A percentile compares a stretch with the other conserved stretches of the same genome.
Evolutionary conservation across 148 eudicot species (phyloP).

Genomic region (Rhododendron molle): DNA sequence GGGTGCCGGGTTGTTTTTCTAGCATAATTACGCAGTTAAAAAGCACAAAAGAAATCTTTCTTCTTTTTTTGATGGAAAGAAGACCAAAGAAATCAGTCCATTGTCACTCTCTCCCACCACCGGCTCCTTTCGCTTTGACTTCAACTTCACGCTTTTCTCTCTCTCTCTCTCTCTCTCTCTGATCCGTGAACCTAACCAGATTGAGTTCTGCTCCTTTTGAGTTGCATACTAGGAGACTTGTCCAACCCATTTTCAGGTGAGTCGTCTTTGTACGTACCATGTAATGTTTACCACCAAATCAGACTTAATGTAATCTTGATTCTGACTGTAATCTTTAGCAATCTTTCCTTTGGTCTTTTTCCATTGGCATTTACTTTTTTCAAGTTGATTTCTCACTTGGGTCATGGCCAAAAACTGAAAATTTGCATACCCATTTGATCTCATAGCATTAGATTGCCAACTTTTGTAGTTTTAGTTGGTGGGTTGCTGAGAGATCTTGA

Average conservation of each 20-base stretch:
- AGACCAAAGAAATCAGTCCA: not conserved
- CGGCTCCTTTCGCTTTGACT: conserved; percentile 11
- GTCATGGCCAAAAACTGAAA: not conserved
- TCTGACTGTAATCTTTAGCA: not conserved
- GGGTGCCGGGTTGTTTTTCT: not conserved
- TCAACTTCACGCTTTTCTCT: conserved; percentile 7
- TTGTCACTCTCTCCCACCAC: not conserved
- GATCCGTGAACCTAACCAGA: not conserved
- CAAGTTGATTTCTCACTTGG: not conserved
- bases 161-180: conserved; percentile 7
- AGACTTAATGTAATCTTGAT: not conserved
- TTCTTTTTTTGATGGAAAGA: not conserved
- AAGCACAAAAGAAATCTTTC: not conserved
- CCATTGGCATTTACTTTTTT: not conserved
- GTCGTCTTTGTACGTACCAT: not conserved
- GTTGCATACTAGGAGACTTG: not conserved
- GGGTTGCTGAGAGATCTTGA: not conserved
- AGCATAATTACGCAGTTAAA: not conserved
- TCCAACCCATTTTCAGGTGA: conserved; percentile 9
- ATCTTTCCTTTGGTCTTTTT: not conserved
- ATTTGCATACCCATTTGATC: not conserved
- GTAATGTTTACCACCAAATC: not conserved
- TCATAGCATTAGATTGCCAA: not conserved
- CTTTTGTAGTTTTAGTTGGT: not conserved
- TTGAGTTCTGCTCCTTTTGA: not conserved